Evolutionary conservation across 2,329 filamentous ascomycete genomes (phyloP), one percentile per base, ranked within the genome.

Genomic region (Xylaria sp.): DNA sequence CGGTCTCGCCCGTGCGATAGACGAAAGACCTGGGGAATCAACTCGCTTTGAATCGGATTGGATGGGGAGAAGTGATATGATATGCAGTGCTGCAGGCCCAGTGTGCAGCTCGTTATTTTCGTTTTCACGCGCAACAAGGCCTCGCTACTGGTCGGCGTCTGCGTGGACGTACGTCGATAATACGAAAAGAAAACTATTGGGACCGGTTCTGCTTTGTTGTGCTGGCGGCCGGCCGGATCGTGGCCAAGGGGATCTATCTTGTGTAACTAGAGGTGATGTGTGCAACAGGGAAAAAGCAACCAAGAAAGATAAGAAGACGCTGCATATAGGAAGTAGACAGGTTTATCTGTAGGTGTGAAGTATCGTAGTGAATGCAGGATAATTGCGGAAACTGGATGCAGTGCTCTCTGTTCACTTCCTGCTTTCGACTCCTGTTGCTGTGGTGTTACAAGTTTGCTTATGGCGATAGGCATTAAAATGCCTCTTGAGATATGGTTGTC

Each of bases 51-150:
- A n/a, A 18, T 18, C 18, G 41, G 18, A 18, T 18, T 46, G 41
- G 41, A 12, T 20, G n/a, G 37, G 12, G 63, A 39, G 41, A 39
- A 37, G 7, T 18, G 41, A 18, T 15, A 44, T 37, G 25, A 20
- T 51, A 41, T 55, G 64, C 39, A 1, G 39, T 55, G 41, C 41
- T 41, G 57, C 58, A 56, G 37, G 41, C 23, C 44, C 54, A 54
- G 39, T 63, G 54, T 59, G 59, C 58, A 58, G 15, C 58, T 13
- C 58, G 15, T 63, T 13, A 58, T 68, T 68, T 55, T 64, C 65
- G 55, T 68, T 37, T 52, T 46, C 32, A 46, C 9, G 46, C 60
- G 55, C 65, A 55, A 68, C 65, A 13, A 46, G 37, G 41, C 46
- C 44, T 65, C 50, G 66, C 25, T 68, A 61, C 60, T 54, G 32